These are phyloP conservation scores for Turritis glabra DNA, from an alignment of 345 rosid species.

Conservation along the genomic window DNA sequence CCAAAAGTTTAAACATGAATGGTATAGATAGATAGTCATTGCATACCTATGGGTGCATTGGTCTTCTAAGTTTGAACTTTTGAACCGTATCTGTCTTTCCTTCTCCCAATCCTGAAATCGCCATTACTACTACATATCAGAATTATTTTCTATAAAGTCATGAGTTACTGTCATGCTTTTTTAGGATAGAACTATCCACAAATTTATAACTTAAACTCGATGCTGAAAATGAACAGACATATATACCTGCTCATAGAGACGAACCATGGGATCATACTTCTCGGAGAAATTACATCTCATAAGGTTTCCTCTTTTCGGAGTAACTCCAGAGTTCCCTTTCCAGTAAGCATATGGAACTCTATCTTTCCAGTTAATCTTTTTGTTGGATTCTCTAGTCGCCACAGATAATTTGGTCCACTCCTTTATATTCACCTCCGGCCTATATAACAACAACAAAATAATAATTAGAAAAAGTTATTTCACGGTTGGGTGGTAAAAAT, in stretches of 20 bases:
- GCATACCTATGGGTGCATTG: conserved; percentile 59
- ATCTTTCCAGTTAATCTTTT: conserved; percentile 53
- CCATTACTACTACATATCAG: background rate
- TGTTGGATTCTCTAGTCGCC: conserved; percentile 47
- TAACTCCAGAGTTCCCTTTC: conserved; percentile 56
- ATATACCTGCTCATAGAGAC: conserved; percentile 42
- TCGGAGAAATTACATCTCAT: conserved; percentile 51
- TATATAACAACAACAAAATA: conserved; percentile 8
- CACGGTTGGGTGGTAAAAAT: too few relatives aligned
- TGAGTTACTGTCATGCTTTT: background rate
- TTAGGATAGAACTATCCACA: background rate
- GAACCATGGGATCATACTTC: conserved; percentile 44
- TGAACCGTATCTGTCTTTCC: conserved; percentile 41
- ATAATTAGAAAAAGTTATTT: too few relatives aligned
- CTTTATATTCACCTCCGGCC: conserved; percentile 67
- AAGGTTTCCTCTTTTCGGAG: conserved; percentile 42
- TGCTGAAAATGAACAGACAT: background rate
- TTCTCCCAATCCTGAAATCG: conserved; percentile 43
- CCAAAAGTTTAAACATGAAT: background rate
- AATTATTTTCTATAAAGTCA: background rate
- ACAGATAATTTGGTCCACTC: conserved; percentile 52
- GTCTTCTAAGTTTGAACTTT: conserved; percentile 44
- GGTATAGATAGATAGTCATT: background rate
- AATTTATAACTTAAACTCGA: background rate
- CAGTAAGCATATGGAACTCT: conserved; percentile 65